Evolutionary conservation across 2,329 filamentous ascomycete genomes (phyloP), one percentile per base, ranked within the genome.

Genomic region (Stagonosporopsis rhizophila): DNA sequence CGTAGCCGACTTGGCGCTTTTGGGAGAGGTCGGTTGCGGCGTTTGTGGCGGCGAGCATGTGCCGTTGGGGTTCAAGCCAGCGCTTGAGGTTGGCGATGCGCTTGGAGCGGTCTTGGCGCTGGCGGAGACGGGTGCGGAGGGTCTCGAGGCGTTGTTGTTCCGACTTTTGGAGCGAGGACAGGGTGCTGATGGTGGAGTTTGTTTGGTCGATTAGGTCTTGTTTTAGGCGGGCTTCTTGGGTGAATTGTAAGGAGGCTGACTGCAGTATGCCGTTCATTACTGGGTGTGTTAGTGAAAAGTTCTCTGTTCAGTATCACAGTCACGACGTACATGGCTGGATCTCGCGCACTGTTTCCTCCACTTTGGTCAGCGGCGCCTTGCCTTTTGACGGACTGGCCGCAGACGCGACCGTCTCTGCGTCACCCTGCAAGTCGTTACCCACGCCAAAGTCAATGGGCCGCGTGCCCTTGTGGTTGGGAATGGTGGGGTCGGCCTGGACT

Each of bases 401-500:
- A 71, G 84, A 60, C 76, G 80, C n/a, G n/a, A n/a, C 67, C 1
- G 52, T 54, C 7, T 68, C 61, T 22, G 51, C 55, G 9, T 70
- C 65, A 35, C 70, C 70, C 34, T 83, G 80, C 60, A 81, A 79
- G 46, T 91, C 89, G 9, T 86, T 86, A 5, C 92, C 92, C 25
- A 98, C 91, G 8, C 94, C 94, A 78, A 99, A 99, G 74, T 98
- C 95, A n/a, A 92, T 83, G 1, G 95, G 93, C 35, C 91, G 85
- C 12, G 98, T 82, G 19, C 94, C 93, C 40, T 93, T 93, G 44
- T 92, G 87, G 69, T 99, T 99, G 6, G 92, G 85, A 69, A 98
- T 93, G 49, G 89, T 87, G n/a, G 92, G 89, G 74, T 98, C 92
- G 1, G 95, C 95, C 53, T 94, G 92, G 39, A 99, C 93, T 77